Evolutionary conservation across 768 basidiomycete species (phyloP).

Genomic region (Auriscalpium vulgare): DNA sequence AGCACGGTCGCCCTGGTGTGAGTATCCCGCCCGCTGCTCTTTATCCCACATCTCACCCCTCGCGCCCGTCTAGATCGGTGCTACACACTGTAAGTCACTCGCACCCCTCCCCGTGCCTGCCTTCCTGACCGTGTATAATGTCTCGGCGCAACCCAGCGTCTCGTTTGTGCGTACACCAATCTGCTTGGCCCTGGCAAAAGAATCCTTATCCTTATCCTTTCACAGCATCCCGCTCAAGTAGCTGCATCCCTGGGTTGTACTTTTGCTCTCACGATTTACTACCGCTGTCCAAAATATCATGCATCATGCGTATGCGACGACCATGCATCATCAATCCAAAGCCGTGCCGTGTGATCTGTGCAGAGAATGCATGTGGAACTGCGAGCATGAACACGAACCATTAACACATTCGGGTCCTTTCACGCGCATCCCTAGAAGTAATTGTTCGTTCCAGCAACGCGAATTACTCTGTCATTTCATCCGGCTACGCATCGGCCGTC

Average conservation of each 20-base stretch:
- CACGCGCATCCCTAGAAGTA: no score
- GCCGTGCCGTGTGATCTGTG: no score
- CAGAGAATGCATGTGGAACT: no score
- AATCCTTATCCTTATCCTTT: slow-evolving; percentile 9
- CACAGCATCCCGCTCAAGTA: slow-evolving; percentile 93
- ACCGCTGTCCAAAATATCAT: slow-evolving; percentile 29
- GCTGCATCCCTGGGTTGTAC: slow-evolving; percentile 25
- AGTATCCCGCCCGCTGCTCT: slow-evolving; percentile 26
- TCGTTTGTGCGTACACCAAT: slow-evolving; percentile 51
- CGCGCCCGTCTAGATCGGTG: slow-evolving; percentile 56
- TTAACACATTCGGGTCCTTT: no score
- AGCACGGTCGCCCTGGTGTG: slow-evolving; percentile 99
- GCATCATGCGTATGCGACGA: slow-evolving; percentile 24
- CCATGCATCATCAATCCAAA: neutral
- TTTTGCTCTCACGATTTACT: slow-evolving; percentile 20
- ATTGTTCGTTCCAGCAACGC: slow-evolving; percentile 1
- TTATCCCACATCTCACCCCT: neutral
- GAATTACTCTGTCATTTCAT: slow-evolving; percentile 14
- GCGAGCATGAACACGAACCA: no score
- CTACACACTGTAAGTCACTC: slow-evolving; percentile 73
- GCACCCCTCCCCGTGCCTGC: neutral
- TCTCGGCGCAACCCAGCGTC: slow-evolving; percentile 41
- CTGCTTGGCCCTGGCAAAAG: neutral
- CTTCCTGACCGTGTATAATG: slow-evolving; percentile 4
- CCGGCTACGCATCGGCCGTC: slow-evolving; percentile 12